Evolutionary conservation across 2,329 filamentous ascomycete genomes (phyloP).

Genomic region (Didymella pomorum): DNA sequence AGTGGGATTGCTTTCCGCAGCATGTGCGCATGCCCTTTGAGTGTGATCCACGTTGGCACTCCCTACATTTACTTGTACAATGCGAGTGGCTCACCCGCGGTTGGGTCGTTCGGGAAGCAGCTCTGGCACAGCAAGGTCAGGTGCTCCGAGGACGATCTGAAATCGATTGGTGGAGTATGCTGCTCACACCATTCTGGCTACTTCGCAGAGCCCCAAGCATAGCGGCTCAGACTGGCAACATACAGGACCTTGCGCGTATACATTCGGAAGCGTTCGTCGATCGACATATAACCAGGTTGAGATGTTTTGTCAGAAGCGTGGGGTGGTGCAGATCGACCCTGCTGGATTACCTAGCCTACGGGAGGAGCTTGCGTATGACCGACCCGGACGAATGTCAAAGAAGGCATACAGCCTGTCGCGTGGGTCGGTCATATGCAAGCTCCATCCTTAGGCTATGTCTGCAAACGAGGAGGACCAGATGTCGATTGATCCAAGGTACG

Average conservation of each 20-base stretch:
- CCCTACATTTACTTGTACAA: background rate
- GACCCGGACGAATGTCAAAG: no score
- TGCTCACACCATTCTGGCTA: no score
- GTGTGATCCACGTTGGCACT: background rate
- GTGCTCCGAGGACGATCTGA: background rate
- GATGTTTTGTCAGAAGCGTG: no score
- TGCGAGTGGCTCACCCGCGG: background rate
- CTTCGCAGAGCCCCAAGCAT: background rate
- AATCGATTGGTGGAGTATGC: background rate
- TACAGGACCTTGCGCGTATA: no score
- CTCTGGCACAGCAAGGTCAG: background rate
- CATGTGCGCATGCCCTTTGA: background rate
- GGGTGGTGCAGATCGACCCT: no score
- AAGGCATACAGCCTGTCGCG: no score
- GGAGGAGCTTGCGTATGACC: no score
- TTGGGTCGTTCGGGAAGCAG: background rate
- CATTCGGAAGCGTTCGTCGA: no score
- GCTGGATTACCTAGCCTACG: no score
- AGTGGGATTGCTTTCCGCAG: background rate
- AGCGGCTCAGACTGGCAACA: no score
- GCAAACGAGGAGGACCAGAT: background rate
- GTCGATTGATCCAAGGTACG: background rate
- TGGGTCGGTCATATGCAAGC: no score
- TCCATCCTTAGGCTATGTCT: no score
- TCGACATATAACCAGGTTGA: background rate